Base-by-base conservation (phyloP, 139 green algal genomes). In the Monoraphidium neglectum region DNA sequence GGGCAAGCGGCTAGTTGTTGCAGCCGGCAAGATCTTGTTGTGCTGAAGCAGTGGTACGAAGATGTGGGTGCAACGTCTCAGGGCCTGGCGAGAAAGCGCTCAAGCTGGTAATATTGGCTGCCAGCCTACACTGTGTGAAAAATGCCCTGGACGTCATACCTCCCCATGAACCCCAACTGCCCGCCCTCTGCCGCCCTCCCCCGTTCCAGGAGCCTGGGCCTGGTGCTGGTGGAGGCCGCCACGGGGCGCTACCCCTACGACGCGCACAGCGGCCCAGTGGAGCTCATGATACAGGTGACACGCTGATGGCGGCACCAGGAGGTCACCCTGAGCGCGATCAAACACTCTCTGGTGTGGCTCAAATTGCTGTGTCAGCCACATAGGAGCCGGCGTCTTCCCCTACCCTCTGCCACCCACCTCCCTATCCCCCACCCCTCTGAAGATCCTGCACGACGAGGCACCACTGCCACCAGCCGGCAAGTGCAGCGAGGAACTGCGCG, bases 241-340 rank as follows among this genome's bases (percentile, higher is more conserved):
- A 93, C 92, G 4, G 95, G 95, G 0, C 67, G 74, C 40, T 98
- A 97, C 85, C 95, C 95, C 0, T 99, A 98, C 81, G 88, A 95
- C 37, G 87, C 90, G 1, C 74, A 64, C 16, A 87, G 56, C 5
- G 89, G 90, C 1, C 88, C 90, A 24, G 78, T 96, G 72, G 78
- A 93, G 72, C 86, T 97, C 40, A 96, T 97, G 87, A 87, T 96
- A 23, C 85, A 92, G 70, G 87, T 3, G 24, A 49, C 24, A 57
- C n/a, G 13, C 38, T 72, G n/a, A 60, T 18, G 8, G 24, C 67
- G 26, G 8, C 36, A 38, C 3, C 35, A 40, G 36, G 12, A 36
- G 18, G 15, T 33, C 56, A 13, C 36, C n/a, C 54, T 38, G 13
- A 37, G 47, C 47, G n/a, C 13, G n/a, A 1, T 0, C 15, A 18